Evolutionary conservation across 768 basidiomycete genomes (phyloP), one percentile per base, ranked within the genome.

Genomic region (Phaffia australis): DNA sequence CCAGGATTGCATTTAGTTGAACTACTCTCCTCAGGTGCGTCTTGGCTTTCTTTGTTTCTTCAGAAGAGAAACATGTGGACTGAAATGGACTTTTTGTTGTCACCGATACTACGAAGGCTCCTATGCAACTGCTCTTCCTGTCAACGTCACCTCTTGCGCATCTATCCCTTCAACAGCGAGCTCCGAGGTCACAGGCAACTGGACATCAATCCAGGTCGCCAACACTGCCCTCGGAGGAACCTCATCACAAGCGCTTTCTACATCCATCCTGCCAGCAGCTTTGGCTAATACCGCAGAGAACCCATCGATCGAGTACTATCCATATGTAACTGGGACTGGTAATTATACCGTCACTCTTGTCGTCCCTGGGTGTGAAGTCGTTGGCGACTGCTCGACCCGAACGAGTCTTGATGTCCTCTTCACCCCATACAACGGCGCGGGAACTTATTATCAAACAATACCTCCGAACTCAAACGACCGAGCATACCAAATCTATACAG

Each of bases 1-100:
- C 83, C 89, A 3, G 95, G 93, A 52, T 78, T 99, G 46, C 91
- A 94, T 74, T 80, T 95, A 60, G 75, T 98, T n/a, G 90, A 98
- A 73, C 79, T 98, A 19, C 83, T 99, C 23, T 92, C 90, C 2
- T 86, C 89, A 21, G 95, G 94, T 67, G 64, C 70, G 70, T 73
- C 55, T 35, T 50, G n/a, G 60, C 63, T 25, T 30, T 19, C 21
- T 29, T 19, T 23, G 18, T 60, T 25, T 1, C 23, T 50, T 56
- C 56, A 23, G 49, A 18, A 27, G n/a, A 59, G 25, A 47, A 8
- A 42, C 57, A 27, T 59, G 35, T 30, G 47, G n/a, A n/a, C n/a
- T n/a, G n/a, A n/a, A n/a, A n/a, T n/a, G n/a, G n/a, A n/a, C n/a
- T n/a, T n/a, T n/a, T n/a, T n/a, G n/a, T n/a, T n/a, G n/a, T n/a